phyloP scores from a whole-genome alignment of 257 asterid genomes.

The Mentha longifolia region DNA sequence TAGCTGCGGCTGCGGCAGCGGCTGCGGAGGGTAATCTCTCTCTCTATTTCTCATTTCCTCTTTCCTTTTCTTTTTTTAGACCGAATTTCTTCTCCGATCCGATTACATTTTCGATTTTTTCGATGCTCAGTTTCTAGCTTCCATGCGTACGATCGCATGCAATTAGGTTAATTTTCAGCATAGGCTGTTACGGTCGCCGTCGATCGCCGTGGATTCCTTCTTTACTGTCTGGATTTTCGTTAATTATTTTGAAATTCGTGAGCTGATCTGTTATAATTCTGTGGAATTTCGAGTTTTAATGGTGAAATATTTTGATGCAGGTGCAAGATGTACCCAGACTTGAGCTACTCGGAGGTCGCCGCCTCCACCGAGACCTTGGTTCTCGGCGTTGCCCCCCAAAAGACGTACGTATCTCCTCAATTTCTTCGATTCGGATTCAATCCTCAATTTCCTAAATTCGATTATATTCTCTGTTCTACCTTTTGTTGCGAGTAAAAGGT shows the following conservation, averaged over 20 bases:
- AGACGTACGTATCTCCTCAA: conserved; percentile 36
- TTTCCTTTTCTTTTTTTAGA: background rate
- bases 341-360: conserved; percentile 54
- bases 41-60: background rate
- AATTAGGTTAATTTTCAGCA: background rate
- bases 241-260: background rate
- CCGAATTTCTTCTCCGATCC: background rate
- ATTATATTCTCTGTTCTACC: too few relatives aligned
- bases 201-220: too few relatives aligned
- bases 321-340: conserved; percentile 61
- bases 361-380: conserved; percentile 46
- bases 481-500: too few relatives aligned
- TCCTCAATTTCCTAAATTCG: background rate
- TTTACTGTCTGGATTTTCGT: background rate
- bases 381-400: conserved; percentile 56
- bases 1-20: conserved; percentile 68
- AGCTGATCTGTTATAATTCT: background rate
- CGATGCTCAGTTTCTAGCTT: background rate
- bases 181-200: background rate
- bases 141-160: background rate
- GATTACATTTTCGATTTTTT: background rate
- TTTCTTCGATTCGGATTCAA: background rate
- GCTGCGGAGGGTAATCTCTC: conserved; percentile 63
- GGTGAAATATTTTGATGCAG: conserved; percentile 33
- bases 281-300: background rate